Percentiles rank a stretch among this genome's conserved stretches.
These are phyloP conservation scores for Hypoxylon sp. DNA, from an alignment of 2,329 filamentous ascomycete species.

Conservation along the genomic window DNA sequence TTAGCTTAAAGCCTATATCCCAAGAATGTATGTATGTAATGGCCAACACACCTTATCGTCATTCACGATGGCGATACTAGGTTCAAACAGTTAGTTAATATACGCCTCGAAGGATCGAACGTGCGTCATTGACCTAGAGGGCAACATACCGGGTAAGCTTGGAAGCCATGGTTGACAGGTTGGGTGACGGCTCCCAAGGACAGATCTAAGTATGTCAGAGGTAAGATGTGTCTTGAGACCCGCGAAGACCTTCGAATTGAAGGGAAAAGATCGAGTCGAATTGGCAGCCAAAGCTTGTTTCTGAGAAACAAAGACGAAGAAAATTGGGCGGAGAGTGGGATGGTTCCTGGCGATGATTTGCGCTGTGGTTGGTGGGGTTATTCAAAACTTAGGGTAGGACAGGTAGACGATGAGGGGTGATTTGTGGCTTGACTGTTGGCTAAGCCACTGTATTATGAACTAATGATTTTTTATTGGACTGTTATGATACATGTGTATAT, in stretches of 20 bases:
- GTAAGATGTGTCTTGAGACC: neutral
- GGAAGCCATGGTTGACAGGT: constrained; percentile 75
- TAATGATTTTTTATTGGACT: constrained; percentile 12
- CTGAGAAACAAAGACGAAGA: neutral
- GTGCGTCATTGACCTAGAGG: constrained; percentile 17
- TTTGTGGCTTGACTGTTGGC: constrained; percentile 8
- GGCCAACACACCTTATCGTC: constrained; percentile 83
- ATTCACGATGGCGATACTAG: constrained; percentile 98
- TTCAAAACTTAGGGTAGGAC: constrained; percentile 25
- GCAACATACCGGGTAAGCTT: constrained; percentile 87
- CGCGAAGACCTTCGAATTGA: neutral
- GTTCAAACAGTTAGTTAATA: constrained; percentile 40
- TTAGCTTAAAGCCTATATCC: constrained; percentile 13
- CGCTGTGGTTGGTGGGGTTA: constrained; percentile 18
- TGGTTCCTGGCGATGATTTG: constrained; percentile 18
- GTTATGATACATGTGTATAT: neutral
- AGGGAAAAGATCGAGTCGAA: neutral
- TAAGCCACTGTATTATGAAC: constrained; percentile 27
- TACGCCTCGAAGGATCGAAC: constrained; percentile 2
- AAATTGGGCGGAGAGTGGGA: neutral
- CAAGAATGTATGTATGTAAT: constrained; percentile 8
- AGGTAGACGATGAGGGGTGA: constrained; percentile 17
- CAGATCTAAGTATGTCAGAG: neutral
- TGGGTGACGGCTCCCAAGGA: constrained; percentile 13
- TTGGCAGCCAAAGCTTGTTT: neutral